These are phyloP conservation scores for Dalbergia cultrata DNA, from an alignment of 306 rosid species.

Conservation along the genomic window DNA sequence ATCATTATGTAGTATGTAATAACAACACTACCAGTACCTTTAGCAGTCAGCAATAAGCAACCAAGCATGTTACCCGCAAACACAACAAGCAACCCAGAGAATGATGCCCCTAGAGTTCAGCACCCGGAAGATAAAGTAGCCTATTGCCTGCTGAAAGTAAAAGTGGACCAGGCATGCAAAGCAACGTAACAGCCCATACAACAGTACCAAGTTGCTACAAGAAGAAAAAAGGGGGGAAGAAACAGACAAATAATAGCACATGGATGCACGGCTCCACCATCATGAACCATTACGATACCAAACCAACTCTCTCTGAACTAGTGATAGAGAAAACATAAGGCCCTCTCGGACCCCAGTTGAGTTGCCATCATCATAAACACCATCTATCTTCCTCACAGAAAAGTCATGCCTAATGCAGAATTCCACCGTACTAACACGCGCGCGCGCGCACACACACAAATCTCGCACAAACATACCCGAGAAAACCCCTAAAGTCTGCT, in stretches of 20 bases:
- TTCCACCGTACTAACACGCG: conserved; percentile 19
- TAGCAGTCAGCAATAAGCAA: conserved; percentile 15
- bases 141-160: conserved; percentile 41
- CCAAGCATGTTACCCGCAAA: conserved; percentile 20
- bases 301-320: conserved; percentile 38
- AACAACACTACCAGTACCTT: conserved; percentile 13
- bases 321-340: conserved; percentile 26
- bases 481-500: conserved; percentile 42
- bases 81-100: conserved; percentile 45
- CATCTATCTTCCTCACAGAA: neutral
- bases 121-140: conserved; percentile 42
- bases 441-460: neutral
- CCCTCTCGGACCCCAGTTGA: conserved; percentile 31
- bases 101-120: conserved; percentile 45
- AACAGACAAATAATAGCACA: conserved; percentile 50
- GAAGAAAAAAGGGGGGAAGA: conserved; percentile 31
- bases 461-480: neutral
- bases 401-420: conserved; percentile 10
- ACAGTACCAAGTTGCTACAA: conserved; percentile 40
- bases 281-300: conserved; percentile 34
- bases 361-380: conserved; percentile 17
- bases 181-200: conserved; percentile 18
- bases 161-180: conserved; percentile 51
- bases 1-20: neutral
- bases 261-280: conserved; percentile 49